Evolutionary conservation across 2,329 filamentous ascomycete species (phyloP).

Genomic region (Penicillium sp.): DNA sequence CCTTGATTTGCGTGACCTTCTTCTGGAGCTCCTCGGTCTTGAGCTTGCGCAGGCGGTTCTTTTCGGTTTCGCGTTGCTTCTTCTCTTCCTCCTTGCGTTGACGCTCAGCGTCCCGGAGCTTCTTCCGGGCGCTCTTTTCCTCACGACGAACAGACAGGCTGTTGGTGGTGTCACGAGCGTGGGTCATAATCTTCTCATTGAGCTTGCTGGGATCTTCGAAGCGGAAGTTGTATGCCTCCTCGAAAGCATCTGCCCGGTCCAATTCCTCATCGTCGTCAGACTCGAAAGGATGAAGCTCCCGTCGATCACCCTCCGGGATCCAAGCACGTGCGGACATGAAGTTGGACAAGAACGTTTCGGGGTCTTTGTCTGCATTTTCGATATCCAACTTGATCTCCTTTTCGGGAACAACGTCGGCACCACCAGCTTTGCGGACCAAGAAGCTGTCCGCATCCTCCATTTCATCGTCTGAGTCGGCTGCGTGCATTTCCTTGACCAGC

Average conservation of each 20-base stretch:
- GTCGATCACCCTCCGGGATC: constrained; percentile 65
- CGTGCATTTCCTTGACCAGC: constrained; percentile 79
- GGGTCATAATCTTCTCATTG: constrained; percentile 84
- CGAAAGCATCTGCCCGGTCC: constrained; percentile 78
- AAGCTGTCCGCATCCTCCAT: constrained; percentile 66
- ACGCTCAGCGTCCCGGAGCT: constrained; percentile 74
- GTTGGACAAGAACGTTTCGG: constrained; percentile 90
- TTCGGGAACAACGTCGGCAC: constrained; percentile 34
- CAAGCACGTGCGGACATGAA: constrained; percentile 92
- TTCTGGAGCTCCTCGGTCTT: constrained; percentile 89
- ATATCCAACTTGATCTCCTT: constrained; percentile 65
- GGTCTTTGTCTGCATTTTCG: constrained; percentile 78
- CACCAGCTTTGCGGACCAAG: constrained; percentile 68
- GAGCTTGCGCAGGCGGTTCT: constrained; percentile 78
- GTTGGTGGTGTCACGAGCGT: constrained; percentile 81
- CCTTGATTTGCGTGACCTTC: constrained; percentile 84
- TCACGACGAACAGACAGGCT: constrained; percentile 84
- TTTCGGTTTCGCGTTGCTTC: constrained; percentile 73
- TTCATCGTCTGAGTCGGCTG: constrained; percentile 54
- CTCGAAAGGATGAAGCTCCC: constrained; percentile 78
- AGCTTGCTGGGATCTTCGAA: constrained; percentile 90
- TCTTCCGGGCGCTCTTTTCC: constrained; percentile 74
- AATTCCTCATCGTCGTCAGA: constrained; percentile 84
- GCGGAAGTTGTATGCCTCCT: constrained; percentile 91
- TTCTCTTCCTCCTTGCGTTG: constrained; percentile 78